Evolutionary conservation across 2,329 filamentous ascomycete genomes (phyloP).

Genomic region (Chaetomium globosum): DNA sequence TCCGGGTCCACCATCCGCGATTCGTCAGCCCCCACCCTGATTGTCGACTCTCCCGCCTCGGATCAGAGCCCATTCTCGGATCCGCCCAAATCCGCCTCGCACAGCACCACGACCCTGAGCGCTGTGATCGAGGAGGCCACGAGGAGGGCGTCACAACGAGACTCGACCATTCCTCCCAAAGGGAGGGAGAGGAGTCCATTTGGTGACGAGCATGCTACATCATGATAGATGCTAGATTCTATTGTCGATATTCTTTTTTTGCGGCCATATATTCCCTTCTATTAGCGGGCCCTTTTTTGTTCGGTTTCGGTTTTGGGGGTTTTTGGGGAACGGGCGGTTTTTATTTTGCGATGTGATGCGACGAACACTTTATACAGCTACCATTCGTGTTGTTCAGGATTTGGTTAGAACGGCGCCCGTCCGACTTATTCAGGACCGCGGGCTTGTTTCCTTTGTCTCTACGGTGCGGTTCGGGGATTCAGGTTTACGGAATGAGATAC

Average conservation of each 20-base stretch:
- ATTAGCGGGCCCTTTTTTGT: conserved; percentile 1
- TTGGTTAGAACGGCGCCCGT: conserved; percentile 3
- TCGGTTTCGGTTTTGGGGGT: neutral
- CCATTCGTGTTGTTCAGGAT: conserved; percentile 8
- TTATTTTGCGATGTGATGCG: conserved; percentile 10
- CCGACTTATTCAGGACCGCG: neutral
- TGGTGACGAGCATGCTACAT: conserved; percentile 60
- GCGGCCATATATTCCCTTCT: conserved; percentile 13
- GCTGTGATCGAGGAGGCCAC: conserved; percentile 60
- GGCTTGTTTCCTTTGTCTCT: conserved; percentile 1
- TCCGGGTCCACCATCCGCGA: conserved; percentile 41
- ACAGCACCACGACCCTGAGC: conserved; percentile 54
- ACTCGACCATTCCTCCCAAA: conserved; percentile 39
- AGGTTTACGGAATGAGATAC: neutral
- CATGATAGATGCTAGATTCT: conserved; percentile 11
- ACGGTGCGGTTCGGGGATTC: neutral
- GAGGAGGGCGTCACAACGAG: conserved; percentile 45
- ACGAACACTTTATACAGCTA: conserved; percentile 3
- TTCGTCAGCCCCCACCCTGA: conserved; percentile 52
- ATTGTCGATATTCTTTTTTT: conserved; percentile 14
- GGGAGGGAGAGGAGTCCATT: conserved; percentile 54
- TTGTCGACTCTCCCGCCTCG: conserved; percentile 53
- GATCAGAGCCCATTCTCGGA: conserved; percentile 64
- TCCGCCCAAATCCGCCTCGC: conserved; percentile 46
- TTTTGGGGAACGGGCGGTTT: conserved; percentile 1